Evolutionary conservation across 345 rosid genomes (phyloP).

Genomic region (Citrus sp.): DNA sequence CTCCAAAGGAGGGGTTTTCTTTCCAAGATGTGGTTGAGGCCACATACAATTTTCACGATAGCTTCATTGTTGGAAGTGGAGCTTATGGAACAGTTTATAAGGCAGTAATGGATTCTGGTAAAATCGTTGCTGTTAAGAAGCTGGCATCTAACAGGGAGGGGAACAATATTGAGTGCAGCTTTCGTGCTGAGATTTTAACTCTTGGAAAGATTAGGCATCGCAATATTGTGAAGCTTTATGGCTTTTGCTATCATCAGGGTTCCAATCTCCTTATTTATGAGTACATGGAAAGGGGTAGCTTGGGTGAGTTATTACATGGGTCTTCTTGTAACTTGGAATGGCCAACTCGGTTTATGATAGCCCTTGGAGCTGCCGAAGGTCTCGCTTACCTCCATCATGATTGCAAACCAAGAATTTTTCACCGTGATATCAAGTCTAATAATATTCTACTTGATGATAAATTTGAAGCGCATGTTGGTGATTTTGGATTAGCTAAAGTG

Average conservation of each 20-base stretch:
- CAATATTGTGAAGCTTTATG: slow-evolving; percentile 88
- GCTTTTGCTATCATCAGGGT: slow-evolving; percentile 85
- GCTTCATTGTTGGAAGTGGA: slow-evolving; percentile 80
- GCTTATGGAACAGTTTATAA: slow-evolving; percentile 95
- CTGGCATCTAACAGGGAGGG: slow-evolving; percentile 81
- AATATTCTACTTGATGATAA: slow-evolving; percentile 88
- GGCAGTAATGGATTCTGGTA: slow-evolving; percentile 72
- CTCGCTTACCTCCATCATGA: slow-evolving; percentile 94
- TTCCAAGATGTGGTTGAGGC: slow-evolving; percentile 82
- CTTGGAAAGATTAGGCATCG: slow-evolving; percentile 92
- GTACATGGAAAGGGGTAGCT: slow-evolving; percentile 79
- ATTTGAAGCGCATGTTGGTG: slow-evolving; percentile 96
- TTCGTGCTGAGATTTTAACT: slow-evolving; percentile 83
- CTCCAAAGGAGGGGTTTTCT: slow-evolving; percentile 80
- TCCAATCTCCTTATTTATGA: slow-evolving; percentile 87
- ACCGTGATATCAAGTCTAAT: slow-evolving; percentile 92
- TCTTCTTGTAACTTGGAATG: slow-evolving; percentile 59
- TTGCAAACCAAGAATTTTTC: slow-evolving; percentile 89
- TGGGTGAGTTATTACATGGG: slow-evolving; percentile 86
- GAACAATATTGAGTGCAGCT: slow-evolving; percentile 76
- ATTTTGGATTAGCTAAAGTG: slow-evolving; percentile 96
- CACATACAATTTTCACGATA: slow-evolving; percentile 72
- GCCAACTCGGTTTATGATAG: slow-evolving; percentile 76
- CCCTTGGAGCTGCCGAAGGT: slow-evolving; percentile 96
- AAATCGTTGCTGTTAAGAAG: slow-evolving; percentile 72